Conservation (phyloP, 495 filamentous ascomycete genomes). For the Letharia lupina region DNA sequence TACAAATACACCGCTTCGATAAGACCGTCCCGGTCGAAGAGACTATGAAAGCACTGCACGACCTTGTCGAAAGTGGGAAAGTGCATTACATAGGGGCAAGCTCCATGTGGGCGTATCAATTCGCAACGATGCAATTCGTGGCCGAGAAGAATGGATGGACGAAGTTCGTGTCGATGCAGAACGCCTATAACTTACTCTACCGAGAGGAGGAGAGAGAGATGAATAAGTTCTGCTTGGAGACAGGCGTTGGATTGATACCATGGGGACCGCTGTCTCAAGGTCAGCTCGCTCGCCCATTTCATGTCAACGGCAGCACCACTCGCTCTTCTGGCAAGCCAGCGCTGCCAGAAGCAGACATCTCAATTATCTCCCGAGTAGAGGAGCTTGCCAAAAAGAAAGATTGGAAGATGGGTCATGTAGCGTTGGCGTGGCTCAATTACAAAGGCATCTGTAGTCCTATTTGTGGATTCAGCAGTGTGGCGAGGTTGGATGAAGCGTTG, state of each 20-base stretch:
- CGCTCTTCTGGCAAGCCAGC: conserved; percentile 14
- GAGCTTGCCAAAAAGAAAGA: conserved; percentile 47
- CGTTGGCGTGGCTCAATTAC: conserved; percentile 49
- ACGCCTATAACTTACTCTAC: conserved; percentile 63
- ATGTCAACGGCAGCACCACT: conserved; percentile 16
- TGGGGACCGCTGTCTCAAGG: conserved; percentile 52
- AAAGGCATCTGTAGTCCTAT: conserved; percentile 50
- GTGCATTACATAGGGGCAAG: conserved; percentile 62
- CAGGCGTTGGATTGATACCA: conserved; percentile 59
- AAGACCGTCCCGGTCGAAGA: conserved; percentile 49
- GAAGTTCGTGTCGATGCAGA: conserved; percentile 70
- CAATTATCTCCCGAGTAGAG: conserved; percentile 47
- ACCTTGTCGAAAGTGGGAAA: conserved; percentile 56
- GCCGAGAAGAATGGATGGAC: conserved; percentile 60
- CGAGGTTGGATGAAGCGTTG: conserved; percentile 53
- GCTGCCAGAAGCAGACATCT: conserved; percentile 28
- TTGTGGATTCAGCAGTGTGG: conserved; percentile 51
- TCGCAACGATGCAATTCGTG: conserved; percentile 55
- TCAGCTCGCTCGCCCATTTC: conserved; percentile 39
- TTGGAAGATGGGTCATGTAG: conserved; percentile 47
- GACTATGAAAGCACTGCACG: conserved; percentile 66
- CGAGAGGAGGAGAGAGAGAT: conserved; percentile 74
- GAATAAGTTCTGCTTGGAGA: conserved; percentile 34
- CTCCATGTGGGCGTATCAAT: conserved; percentile 60
- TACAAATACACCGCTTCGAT: conserved; percentile 70